Conservation (phyloP, 352 stramenopile species). For the Hyaloperonospora arabidopsidis region DNA sequence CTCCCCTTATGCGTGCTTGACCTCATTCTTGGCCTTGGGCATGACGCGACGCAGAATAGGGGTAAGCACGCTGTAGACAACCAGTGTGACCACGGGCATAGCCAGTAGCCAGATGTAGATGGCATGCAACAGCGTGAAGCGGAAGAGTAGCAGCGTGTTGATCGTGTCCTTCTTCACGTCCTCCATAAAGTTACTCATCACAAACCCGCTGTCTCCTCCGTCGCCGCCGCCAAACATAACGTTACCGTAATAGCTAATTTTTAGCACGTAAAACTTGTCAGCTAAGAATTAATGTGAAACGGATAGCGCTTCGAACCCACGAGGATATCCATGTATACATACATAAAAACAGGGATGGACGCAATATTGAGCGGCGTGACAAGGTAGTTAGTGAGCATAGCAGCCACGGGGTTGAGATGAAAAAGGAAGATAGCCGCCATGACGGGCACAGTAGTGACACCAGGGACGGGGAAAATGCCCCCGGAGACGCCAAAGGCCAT, state of each 20-base stretch:
- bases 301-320: background rate
- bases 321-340: slow-evolving; percentile 9
- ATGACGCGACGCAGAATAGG: slow-evolving; percentile 60
- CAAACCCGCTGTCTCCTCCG: slow-evolving; percentile 50
- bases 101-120: slow-evolving; percentile 76
- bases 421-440: slow-evolving; percentile 76
- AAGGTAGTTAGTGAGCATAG: slow-evolving; percentile 81
- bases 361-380: slow-evolving; percentile 74
- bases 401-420: slow-evolving; percentile 66
- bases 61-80: slow-evolving; percentile 58
- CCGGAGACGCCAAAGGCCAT: slow-evolving; percentile 75
- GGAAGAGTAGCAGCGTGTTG: slow-evolving; percentile 66
- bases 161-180: slow-evolving; percentile 67
- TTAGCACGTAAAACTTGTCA: no score
- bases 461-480: slow-evolving; percentile 73
- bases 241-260: slow-evolving; percentile 55
- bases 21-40: slow-evolving; percentile 43
- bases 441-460: slow-evolving; percentile 61
- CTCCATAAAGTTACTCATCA: slow-evolving; percentile 56
- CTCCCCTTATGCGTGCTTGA: slow-evolving; percentile 31
- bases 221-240: slow-evolving; percentile 35
- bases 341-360: slow-evolving; percentile 75
- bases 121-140: slow-evolving; percentile 69
- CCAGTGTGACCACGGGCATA: slow-evolving; percentile 51
- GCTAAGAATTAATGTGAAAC: no score